A percentile compares a stretch with the other conserved stretches of the same genome.
Evolutionary conservation across 1,139 yeast genomes (phyloP).

Genomic region (Lodderomyces oxycetoniae): DNA sequence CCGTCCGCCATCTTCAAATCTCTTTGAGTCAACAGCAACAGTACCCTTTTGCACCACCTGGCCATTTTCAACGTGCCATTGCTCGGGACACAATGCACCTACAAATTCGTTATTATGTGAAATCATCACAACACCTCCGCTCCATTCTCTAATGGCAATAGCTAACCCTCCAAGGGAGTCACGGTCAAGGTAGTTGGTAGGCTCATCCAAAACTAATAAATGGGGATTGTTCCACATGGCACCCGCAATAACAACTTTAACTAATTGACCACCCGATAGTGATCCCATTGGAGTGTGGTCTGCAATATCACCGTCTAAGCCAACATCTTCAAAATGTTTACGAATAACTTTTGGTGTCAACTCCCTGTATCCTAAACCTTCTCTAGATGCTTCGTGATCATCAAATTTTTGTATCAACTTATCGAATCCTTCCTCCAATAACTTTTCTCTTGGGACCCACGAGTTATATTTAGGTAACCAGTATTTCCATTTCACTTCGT

Average conservation of each 20-base stretch:
- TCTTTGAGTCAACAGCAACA: constrained; percentile 64
- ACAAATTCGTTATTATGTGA: constrained; percentile 97
- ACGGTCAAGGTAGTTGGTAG: constrained; percentile 88
- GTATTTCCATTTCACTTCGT: constrained; percentile 90
- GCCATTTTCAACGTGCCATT: constrained; percentile 96
- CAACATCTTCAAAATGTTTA: constrained; percentile 95
- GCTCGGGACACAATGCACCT: constrained; percentile 97
- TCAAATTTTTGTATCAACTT: constrained; percentile 91
- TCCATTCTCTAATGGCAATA: constrained; percentile 95
- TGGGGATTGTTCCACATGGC: constrained; percentile 99
- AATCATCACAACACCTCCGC: constrained; percentile 98
- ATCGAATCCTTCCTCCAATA: constrained; percentile 77
- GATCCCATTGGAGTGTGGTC: constrained; percentile 98
- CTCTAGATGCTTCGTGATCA: constrained; percentile 97
- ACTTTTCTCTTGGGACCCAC: constrained; percentile 82
- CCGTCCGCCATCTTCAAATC: constrained; percentile 74
- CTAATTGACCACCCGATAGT: constrained; percentile 95
- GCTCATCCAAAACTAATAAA: constrained; percentile 93
- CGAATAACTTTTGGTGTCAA: constrained; percentile 87
- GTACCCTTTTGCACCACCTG: constrained; percentile 79
- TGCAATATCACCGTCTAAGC: constrained; percentile 96
- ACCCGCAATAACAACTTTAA: constrained; percentile 97
- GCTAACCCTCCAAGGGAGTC: constrained; percentile 97
- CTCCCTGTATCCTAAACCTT: constrained; percentile 96
- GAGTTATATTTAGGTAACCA: constrained; percentile 93